Base-by-base conservation (phyloP, 768 basidiomycete genomes). In the Crucibulum laeve region DNA sequence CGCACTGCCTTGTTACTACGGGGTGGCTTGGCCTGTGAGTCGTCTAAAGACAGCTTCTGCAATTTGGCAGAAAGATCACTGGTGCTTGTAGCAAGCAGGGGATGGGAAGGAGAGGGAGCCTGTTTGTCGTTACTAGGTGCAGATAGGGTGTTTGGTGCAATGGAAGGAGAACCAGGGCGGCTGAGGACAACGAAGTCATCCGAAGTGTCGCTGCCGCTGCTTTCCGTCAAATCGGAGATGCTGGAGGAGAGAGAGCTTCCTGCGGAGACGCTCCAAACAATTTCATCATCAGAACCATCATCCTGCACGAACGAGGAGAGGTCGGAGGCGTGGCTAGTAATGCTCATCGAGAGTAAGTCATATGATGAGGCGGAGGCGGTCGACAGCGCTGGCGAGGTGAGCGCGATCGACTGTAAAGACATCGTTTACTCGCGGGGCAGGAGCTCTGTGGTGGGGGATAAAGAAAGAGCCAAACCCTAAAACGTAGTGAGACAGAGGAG, bases 241-340 rank as follows among this genome's bases (percentile, higher is more conserved):
- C 44, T 45, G 25, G 48, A 41, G 22, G 58, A 58, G 10, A 61
- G 57, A 18, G 60, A 56, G 25, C 57, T 61, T 22, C 43, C 54
- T 23, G 69, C 68, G 30, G 75, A 66, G 35, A 71, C 52, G 30
- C 54, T 62, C 69, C 73, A 79, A 15, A 81, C 73, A 34, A 82
- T 76, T 54, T 80, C 76, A 48, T 82, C 79, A 51, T 77, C 78
- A 1, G 73, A 76, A 35, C 68, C 62, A 44, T 65, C 63, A 18
- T 19, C 35, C 8, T 30, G 8, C n/a, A 30, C 3, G 51, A 44
- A 24, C 40, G 38, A 24, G 49, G 47, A 24, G 35, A 47, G 24
- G 38, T 36, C 44, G 40, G 48, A 38, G 34, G 52, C 38, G 53
- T n/a, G n/a, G n/a, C n/a, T n/a, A n/a, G n/a, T n/a, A n/a, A n/a